Percentiles rank a stretch among this genome's conserved stretches.
These are phyloP conservation scores for Russula dissimulans DNA, from an alignment of 768 basidiomycete species.

Conservation along the genomic window DNA sequence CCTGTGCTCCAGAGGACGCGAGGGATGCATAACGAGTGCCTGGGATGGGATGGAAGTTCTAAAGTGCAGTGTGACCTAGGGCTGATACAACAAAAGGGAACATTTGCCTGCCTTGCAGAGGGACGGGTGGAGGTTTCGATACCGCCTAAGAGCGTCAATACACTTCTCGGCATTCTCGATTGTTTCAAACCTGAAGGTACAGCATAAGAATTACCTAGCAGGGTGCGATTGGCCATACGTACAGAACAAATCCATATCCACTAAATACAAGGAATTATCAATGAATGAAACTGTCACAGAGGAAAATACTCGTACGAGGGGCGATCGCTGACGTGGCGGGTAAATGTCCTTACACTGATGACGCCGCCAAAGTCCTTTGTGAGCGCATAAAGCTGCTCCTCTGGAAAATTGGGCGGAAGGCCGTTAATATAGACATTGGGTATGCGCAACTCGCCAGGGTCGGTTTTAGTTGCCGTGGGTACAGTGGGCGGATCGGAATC, in stretches of 20 bases:
- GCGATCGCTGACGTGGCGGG: conserved; percentile 69
- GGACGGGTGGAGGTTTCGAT: conserved; percentile 74
- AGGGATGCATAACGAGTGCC: conserved; percentile 51
- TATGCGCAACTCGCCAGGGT: conserved; percentile 26
- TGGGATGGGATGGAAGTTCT: conserved; percentile 76
- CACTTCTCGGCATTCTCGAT: conserved; percentile 66
- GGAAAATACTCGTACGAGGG: conserved; percentile 35
- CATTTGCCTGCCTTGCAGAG: conserved; percentile 60
- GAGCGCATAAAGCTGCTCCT: conserved; percentile 68
- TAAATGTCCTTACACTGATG: conserved; percentile 75
- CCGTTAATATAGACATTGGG: conserved; percentile 89
- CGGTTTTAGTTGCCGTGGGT: conserved; percentile 4
- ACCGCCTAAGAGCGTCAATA: conserved; percentile 58
- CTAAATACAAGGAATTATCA: conserved; percentile 28
- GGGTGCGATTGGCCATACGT: conserved; percentile 25
- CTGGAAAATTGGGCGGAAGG: conserved; percentile 72
- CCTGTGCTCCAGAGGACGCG: conserved; percentile 9
- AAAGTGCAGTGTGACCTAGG: neutral
- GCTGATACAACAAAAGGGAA: conserved; percentile 1
- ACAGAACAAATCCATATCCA: conserved; percentile 76
- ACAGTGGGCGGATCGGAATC: conserved; percentile 1
- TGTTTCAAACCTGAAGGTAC: conserved; percentile 47
- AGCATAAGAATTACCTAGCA: neutral
- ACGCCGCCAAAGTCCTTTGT: conserved; percentile 64
- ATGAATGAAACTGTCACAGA: neutral